Percentiles rank a stretch among this genome's conserved stretches.
Conservation (phyloP, 1,284 basidiomycete genomes). For the Somion occarium region DNA sequence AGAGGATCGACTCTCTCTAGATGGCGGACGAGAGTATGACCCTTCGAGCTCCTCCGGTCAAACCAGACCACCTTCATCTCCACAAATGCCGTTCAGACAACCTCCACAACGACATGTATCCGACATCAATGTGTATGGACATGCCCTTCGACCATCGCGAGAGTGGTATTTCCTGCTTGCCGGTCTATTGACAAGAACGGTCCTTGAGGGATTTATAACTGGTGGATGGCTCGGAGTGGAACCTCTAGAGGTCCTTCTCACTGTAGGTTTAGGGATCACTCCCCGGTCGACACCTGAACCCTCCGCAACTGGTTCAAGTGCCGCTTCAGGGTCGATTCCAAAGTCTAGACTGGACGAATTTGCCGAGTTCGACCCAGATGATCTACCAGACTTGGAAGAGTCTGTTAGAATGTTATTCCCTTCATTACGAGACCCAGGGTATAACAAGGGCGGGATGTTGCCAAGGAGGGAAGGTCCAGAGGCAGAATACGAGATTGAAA, state of each 20-base stretch:
- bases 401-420: conserved; percentile 69
- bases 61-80: conserved; percentile 16
- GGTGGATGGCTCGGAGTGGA: conserved; percentile 72
- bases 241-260: conserved; percentile 67
- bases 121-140: conserved; percentile 33
- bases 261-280: conserved; percentile 59
- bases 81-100: conserved; percentile 21
- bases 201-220: conserved; percentile 76
- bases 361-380: conserved; percentile 69
- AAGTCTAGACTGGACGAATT: conserved; percentile 37
- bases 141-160: conserved; percentile 51
- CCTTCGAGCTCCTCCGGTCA: conserved; percentile 8
- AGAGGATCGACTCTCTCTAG: conserved; percentile 28
- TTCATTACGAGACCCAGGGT: conserved; percentile 34
- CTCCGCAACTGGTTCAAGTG: background rate
- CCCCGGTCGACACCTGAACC: conserved; percentile 9
- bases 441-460: conserved; percentile 18
- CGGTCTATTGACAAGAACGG: conserved; percentile 71
- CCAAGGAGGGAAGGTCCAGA: conserved; percentile 41
- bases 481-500: conserved; percentile 60
- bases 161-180: conserved; percentile 79
- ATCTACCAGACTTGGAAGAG: conserved; percentile 61
- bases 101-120: conserved; percentile 16
- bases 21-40: conserved; percentile 24
- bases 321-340: background rate